Base-by-base conservation (phyloP, 1,284 basidiomycete species). In the Rhodotorula glutinis region DNA sequence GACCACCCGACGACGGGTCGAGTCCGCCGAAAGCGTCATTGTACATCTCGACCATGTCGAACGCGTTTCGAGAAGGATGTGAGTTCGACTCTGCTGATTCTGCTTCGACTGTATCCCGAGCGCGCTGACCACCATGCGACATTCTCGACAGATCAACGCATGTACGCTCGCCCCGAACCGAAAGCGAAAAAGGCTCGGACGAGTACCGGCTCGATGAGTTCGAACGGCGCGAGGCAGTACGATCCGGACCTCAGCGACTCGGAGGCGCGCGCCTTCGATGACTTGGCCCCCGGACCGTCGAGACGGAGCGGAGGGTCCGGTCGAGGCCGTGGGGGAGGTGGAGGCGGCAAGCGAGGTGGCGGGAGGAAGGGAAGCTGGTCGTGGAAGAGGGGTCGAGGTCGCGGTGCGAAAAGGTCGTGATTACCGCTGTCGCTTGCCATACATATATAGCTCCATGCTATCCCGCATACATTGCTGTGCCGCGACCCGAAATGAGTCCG, bases 1-100 rank as follows among this genome's bases (percentile, higher is more conserved):
- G 67, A 2, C 67, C 67, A 30, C 67, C 67, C 19, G 41, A 38
- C 38, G 54, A 69, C 33, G 67, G 67, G 4, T 60, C 56, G 17
- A 59, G 57, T 9, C 67, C 67, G 40, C 67, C 67, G 9, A 47
- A 38, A 27, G 64, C 54, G 17, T 57, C 54, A 16, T 21, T 69
- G 43, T 69, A 52, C 61, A 54, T 69, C 23, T 63, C 61, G 44
- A 63, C 61, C 23, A 53, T 69, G 61, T 30, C 57, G 29, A 27
- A 44, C 14, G 67, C 53, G 29, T 66, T 19, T 17, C 51, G 30
- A 21, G 54, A 55, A 46, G 67, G 63, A 13, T 69, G 67, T 69
- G 41, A 46, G 67, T 61, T 23, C 33, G 2, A 17, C 5, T 25
- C 43, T 44, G 21, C 19, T 33, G 53, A 38, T 41, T 16, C 19